Percentiles rank a stretch among this genome's conserved stretches.
These are phyloP conservation scores for Pythium apleroticum DNA, from an alignment of 352 stramenopile species.

Conservation along the genomic window DNA sequence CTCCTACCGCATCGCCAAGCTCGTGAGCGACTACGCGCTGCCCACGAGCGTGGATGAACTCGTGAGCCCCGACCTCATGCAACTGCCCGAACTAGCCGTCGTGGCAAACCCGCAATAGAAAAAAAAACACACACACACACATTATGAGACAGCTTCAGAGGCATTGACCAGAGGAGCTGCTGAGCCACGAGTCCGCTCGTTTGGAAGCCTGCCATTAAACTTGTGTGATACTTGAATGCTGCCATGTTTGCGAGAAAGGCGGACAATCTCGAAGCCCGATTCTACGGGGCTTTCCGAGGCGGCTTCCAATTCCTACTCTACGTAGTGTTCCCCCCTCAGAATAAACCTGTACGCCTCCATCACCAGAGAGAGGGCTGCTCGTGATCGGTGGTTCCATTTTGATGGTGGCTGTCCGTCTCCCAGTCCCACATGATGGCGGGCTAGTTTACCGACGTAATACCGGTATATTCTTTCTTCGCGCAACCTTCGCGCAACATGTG, in stretches of 20 bases:
- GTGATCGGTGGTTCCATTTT: conserved; percentile 1
- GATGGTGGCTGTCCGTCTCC: background rate
- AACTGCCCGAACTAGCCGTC: conserved; percentile 2
- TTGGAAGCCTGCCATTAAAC: too few relatives aligned
- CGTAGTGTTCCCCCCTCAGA: too few relatives aligned
- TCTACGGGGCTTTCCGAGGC: too few relatives aligned
- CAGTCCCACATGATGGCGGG: background rate
- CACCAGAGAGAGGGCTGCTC: too few relatives aligned
- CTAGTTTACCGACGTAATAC: background rate
- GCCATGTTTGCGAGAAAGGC: background rate
- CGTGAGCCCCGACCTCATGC: conserved; percentile 31
- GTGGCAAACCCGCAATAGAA: background rate
- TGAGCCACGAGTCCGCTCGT: too few relatives aligned
- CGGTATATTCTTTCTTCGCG: conserved; percentile 8
- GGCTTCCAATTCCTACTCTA: too few relatives aligned
- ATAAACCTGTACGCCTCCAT: background rate
- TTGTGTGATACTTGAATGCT: too few relatives aligned
- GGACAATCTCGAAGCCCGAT: too few relatives aligned
- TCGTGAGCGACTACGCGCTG: conserved; percentile 50
- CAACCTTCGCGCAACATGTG: conserved; percentile 20
- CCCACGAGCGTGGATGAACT: conserved; percentile 54
- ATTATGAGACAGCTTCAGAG: too few relatives aligned
- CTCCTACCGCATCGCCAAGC: conserved; percentile 76
- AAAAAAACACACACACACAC: too few relatives aligned
- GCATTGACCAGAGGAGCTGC: background rate